Percentiles rank a stretch among this genome's conserved stretches.
Evolutionary conservation across 805 yeast genomes (phyloP).

Genomic region (Torulaspora delbrueckii): DNA sequence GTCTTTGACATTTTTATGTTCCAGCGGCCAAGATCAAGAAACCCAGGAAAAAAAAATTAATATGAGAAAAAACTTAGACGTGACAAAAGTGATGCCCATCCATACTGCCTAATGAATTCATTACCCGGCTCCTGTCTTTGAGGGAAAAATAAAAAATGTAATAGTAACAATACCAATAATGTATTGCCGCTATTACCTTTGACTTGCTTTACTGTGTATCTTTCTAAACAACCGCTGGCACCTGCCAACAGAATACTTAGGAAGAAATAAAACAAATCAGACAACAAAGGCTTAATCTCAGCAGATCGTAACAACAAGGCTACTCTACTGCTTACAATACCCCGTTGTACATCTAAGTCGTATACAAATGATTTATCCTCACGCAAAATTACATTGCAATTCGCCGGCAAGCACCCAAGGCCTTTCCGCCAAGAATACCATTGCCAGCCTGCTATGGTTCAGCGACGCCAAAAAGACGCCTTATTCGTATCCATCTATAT

Average conservation of each 20-base stretch:
- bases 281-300: conserved; percentile 19
- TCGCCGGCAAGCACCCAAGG: conserved; percentile 39
- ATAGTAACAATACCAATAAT: neutral
- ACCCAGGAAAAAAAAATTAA: too few species aligned
- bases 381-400: conserved; percentile 43
- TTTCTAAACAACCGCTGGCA: conserved; percentile 10
- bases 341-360: conserved; percentile 37
- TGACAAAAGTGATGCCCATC: too few species aligned
- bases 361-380: conserved; percentile 46
- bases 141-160: neutral
- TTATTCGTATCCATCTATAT: conserved; percentile 41
- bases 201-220: neutral
- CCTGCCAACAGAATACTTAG: conserved; percentile 10
- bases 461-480: conserved; percentile 39
- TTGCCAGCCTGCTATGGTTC: conserved; percentile 41
- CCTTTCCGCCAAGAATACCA: conserved; percentile 39
- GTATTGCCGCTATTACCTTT: too few species aligned
- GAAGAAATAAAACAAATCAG: conserved; percentile 21
- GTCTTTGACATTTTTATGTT: too few species aligned
- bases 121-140: conserved; percentile 10
- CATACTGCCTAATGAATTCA: neutral
- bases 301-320: conserved; percentile 11
- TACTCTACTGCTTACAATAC: conserved; percentile 13
- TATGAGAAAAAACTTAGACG: too few species aligned
- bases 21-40: too few species aligned